Evolutionary conservation across 129 eudicot genomes (phyloP).

Genomic region (Helichrysum umbraculigerum): DNA sequence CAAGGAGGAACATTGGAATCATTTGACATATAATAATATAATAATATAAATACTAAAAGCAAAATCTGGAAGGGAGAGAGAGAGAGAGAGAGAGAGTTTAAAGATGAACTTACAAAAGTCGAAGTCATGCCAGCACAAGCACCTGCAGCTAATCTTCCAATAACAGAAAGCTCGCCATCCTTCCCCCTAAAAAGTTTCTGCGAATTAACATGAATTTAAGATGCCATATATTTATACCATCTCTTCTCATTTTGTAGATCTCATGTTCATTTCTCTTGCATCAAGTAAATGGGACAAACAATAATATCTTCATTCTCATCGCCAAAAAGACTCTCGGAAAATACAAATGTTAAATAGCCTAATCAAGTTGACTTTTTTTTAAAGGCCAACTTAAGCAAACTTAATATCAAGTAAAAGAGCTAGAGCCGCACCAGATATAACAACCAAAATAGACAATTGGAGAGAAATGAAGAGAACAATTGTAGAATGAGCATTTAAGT

Average conservation of each 20-base stretch:
- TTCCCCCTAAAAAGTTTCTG: conserved; percentile 76
- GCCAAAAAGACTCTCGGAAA: not conserved
- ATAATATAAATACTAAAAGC: no score
- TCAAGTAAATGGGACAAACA: conserved; percentile 13
- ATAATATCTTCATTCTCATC: conserved; percentile 3
- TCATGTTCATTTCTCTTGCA: conserved; percentile 6
- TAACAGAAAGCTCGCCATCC: conserved; percentile 84
- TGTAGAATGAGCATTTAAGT: not conserved
- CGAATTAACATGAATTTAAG: conserved; percentile 23
- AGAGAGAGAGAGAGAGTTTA: no score
- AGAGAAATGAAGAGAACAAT: not conserved
- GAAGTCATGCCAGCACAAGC: conserved; percentile 99
- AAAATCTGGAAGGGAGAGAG: not conserved
- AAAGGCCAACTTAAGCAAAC: not conserved
- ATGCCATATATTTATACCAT: not conserved
- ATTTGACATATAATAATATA: not conserved
- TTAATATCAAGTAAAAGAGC: not conserved
- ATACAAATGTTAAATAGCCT: not conserved
- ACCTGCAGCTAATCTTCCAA: conserved; percentile 96
- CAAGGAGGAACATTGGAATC: not conserved
- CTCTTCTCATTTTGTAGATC: not conserved
- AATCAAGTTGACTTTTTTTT: not conserved
- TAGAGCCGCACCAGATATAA: not conserved
- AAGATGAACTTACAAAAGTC: conserved; percentile 55
- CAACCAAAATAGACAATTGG: not conserved